phyloP scores from a whole-genome alignment of 192 early-diverging fungal genomes.

The Coemansia umbellata region DNA sequence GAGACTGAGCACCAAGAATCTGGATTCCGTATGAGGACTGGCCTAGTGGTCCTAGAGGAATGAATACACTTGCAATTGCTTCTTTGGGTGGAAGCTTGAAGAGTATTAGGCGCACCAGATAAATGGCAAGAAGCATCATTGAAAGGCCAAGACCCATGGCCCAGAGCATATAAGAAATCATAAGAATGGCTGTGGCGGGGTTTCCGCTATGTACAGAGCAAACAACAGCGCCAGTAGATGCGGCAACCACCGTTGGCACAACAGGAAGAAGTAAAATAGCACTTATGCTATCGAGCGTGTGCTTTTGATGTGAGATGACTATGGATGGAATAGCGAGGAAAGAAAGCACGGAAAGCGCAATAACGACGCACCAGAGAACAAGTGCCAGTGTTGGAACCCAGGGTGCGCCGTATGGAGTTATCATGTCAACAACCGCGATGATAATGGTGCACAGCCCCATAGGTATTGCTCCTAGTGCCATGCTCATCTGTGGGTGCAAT shows the following conservation, averaged over 20 bases:
- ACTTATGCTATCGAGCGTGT: conserved; percentile 40
- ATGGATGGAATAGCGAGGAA: conserved; percentile 43
- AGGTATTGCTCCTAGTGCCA: conserved; percentile 52
- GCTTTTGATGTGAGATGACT: conserved; percentile 42
- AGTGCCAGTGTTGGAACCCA: conserved; percentile 46
- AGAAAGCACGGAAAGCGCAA: conserved; percentile 30
- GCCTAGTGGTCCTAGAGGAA: conserved; percentile 54
- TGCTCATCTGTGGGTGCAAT: conserved; percentile 50
- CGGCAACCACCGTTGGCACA: conserved; percentile 50
- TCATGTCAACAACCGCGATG: conserved; percentile 24
- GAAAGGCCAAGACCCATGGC: conserved; percentile 49
- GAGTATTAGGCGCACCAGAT: conserved; percentile 45
- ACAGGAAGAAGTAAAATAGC: conserved; percentile 52
- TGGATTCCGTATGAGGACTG: conserved; percentile 53
- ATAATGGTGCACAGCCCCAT: conserved; percentile 52
- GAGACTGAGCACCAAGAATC: conserved; percentile 37
- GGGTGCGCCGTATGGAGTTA: conserved; percentile 4
- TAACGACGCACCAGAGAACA: conserved; percentile 46
- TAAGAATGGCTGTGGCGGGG: conserved; percentile 19
- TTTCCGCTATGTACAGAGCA: conserved; percentile 14
- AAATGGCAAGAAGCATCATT: conserved; percentile 45
- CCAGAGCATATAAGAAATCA: conserved; percentile 49
- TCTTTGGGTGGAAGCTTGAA: conserved; percentile 53
- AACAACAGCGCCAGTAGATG: conserved; percentile 38
- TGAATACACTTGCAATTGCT: conserved; percentile 47